Evolutionary conservation across 805 yeast genomes (phyloP).

Genomic region (Yamadazyma scolyti): DNA sequence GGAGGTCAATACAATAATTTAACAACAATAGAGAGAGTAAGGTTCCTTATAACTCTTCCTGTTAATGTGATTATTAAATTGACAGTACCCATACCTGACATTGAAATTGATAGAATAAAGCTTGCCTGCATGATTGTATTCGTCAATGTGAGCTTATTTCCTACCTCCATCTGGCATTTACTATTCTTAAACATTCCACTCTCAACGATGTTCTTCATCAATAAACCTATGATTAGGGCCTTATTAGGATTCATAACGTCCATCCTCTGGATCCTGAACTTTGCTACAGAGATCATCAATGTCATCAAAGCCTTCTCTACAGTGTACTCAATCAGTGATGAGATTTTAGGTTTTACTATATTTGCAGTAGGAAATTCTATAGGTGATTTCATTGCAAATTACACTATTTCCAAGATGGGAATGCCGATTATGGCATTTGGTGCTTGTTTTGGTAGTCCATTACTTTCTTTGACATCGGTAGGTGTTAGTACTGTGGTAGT

Average conservation of each 20-base stretch:
- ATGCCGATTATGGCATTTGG: constrained; percentile 89
- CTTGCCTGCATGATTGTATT: constrained; percentile 1
- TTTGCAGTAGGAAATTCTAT: constrained; percentile 91
- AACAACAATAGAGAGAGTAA: constrained; percentile 2
- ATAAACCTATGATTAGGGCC: constrained; percentile 18
- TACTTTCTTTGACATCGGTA: constrained; percentile 75
- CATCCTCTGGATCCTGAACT: constrained; percentile 62
- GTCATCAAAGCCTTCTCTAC: constrained; percentile 60
- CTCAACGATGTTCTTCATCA: constrained; percentile 1
- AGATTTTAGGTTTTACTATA: constrained; percentile 79
- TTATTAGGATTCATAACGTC: constrained; percentile 63
- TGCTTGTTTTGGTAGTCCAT: constrained; percentile 93
- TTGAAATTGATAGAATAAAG: constrained; percentile 2
- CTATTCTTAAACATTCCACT: constrained; percentile 6
- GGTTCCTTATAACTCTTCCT: constrained; percentile 4
- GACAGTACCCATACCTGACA: constrained; percentile 7
- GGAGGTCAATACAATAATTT: no score
- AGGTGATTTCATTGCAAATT: constrained; percentile 84
- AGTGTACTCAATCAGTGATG: constrained; percentile 62
- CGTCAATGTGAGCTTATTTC: constrained; percentile 4
- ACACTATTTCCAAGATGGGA: constrained; percentile 77
- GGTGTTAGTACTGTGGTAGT: constrained; percentile 64
- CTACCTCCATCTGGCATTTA: neutral
- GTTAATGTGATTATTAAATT: constrained; percentile 2
- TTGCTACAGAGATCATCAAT: constrained; percentile 69